phyloP scores from a whole-genome alignment of 306 rosid genomes.

The Potentilla sterilis region DNA sequence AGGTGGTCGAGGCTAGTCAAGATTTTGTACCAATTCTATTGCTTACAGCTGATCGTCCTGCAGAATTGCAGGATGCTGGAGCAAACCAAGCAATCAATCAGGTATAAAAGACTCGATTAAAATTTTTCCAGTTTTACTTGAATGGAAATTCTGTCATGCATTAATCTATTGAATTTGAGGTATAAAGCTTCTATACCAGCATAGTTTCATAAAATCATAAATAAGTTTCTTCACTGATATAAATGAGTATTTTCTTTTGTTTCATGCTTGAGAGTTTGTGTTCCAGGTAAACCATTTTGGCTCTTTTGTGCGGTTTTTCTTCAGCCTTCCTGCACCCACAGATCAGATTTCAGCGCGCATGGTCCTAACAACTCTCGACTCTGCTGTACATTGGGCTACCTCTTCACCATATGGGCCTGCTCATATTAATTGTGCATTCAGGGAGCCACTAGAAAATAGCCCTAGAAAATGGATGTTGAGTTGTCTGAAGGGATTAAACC shows the following conservation, averaged over 20 bases:
- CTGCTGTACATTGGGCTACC: constrained; percentile 83
- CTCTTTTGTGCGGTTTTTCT: constrained; percentile 89
- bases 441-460: constrained; percentile 87
- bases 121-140: constrained; percentile 6
- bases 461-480: constrained; percentile 61
- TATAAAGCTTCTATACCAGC: background rate
- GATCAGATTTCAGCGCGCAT: constrained; percentile 74
- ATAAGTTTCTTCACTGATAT: constrained; percentile 16
- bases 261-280: constrained; percentile 21
- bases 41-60: constrained; percentile 96
- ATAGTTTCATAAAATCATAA: constrained; percentile 15
- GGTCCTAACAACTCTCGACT: constrained; percentile 89
- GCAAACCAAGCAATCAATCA: constrained; percentile 93
- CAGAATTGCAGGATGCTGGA: constrained; percentile 78
- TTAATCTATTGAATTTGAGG: too few relatives aligned
- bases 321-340: constrained; percentile 78
- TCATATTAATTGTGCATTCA: constrained; percentile 85
- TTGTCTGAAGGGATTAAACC: constrained; percentile 72
- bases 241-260: background rate
- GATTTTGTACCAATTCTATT: constrained; percentile 86
- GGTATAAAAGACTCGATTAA: constrained; percentile 35
- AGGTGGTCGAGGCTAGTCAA: constrained; percentile 98
- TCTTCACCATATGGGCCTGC: constrained; percentile 84
- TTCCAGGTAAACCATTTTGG: constrained; percentile 91
- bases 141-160: background rate